Conservation (phyloP, 2,329 filamentous ascomycete genomes). For the Neophaeococcomyces mojaviensis region DNA sequence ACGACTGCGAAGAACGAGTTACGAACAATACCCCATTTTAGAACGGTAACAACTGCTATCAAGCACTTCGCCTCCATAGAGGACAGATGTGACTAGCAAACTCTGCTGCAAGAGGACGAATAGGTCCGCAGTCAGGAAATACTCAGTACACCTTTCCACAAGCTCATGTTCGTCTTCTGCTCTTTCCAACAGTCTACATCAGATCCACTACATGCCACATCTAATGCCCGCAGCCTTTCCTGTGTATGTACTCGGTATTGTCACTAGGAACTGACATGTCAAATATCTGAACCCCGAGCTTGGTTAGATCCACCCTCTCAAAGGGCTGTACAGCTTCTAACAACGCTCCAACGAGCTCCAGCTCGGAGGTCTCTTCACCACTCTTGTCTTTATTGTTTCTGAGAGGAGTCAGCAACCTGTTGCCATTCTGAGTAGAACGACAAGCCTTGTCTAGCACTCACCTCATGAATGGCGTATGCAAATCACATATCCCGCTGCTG, state of each 20-base stretch:
- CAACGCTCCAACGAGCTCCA: neutral
- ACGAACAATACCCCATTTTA: neutral
- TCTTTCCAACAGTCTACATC: neutral
- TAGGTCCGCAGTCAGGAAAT: neutral
- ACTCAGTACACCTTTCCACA: neutral
- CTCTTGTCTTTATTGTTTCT: too few relatives aligned
- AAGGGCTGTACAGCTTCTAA: conserved; percentile 3
- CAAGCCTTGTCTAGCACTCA: too few relatives aligned
- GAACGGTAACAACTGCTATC: neutral
- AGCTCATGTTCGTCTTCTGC: neutral
- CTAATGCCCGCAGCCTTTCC: neutral
- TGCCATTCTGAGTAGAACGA: too few relatives aligned
- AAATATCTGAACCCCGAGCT: neutral
- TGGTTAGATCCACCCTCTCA: neutral
- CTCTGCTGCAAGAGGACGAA: neutral
- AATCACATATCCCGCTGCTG: neutral
- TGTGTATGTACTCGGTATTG: neutral
- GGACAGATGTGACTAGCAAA: neutral
- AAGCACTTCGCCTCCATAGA: neutral
- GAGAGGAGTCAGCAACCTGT: too few relatives aligned
- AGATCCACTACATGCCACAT: neutral
- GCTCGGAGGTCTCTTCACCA: neutral
- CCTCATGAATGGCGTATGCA: neutral
- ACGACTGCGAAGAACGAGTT: neutral
- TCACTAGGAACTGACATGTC: conserved; percentile 1